phyloP scores from a whole-genome alignment of 495 filamentous ascomycete genomes.

The Lichina pygmaea region DNA sequence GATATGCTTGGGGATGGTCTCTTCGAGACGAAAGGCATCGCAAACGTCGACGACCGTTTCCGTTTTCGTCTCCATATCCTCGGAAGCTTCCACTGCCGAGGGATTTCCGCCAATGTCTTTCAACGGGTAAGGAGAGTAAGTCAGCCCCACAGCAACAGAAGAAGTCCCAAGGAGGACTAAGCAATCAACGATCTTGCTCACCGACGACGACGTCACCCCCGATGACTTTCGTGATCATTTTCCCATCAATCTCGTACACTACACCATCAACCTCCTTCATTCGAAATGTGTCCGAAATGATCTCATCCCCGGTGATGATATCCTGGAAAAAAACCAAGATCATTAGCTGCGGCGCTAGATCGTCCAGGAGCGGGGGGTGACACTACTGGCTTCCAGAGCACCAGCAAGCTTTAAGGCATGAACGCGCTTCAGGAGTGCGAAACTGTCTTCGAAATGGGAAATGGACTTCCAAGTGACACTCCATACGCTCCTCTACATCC shows the following conservation, averaged over 20 bases:
- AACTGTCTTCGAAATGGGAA: too few relatives aligned
- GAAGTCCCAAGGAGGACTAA: not conserved
- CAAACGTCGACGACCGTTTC: constrained; percentile 83
- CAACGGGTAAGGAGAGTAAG: too few relatives aligned
- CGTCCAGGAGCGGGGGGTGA: not conserved
- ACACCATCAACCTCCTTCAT: constrained; percentile 46
- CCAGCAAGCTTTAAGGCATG: too few relatives aligned
- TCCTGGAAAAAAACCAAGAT: constrained; percentile 30
- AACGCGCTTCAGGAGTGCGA: too few relatives aligned
- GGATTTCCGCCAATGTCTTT: constrained; percentile 82
- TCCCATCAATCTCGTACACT: constrained; percentile 72
- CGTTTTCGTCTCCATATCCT: constrained; percentile 35
- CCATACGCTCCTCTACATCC: not conserved
- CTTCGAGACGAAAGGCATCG: constrained; percentile 67
- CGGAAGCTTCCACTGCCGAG: constrained; percentile 52
- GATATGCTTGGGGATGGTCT: constrained; percentile 24
- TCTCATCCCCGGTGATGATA: constrained; percentile 70
- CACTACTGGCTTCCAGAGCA: not conserved
- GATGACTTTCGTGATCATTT: constrained; percentile 43
- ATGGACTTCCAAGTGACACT: not conserved
- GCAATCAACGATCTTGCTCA: constrained; percentile 15
- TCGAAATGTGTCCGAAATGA: constrained; percentile 81
- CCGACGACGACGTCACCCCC: constrained; percentile 36
- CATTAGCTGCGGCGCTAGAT: not conserved
- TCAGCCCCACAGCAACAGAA: not conserved